A percentile compares a stretch with the other conserved stretches of the same genome.
Evolutionary conservation across 1,139 yeast genomes (phyloP).

Genomic region (Diutina neorugosa): DNA sequence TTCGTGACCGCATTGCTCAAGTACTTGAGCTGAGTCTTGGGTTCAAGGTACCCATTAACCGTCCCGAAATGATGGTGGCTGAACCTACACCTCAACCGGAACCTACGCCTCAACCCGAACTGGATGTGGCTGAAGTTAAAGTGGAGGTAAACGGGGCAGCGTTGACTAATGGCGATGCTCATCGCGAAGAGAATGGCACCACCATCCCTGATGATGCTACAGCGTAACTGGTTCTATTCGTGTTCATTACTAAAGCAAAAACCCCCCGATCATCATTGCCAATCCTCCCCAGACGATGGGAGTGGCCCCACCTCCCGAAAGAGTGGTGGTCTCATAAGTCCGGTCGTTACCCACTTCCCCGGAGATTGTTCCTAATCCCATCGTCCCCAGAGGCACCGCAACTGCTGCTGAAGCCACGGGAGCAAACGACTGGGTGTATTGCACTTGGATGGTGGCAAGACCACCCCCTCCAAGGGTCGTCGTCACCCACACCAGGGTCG

Average conservation of each 20-base stretch:
- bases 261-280: neutral
- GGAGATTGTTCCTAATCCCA: constrained; percentile 42
- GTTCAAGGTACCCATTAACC: neutral
- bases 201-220: neutral
- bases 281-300: neutral
- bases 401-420: constrained; percentile 13
- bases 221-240: too few species aligned
- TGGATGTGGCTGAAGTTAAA: neutral
- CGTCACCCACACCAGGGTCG: constrained; percentile 43
- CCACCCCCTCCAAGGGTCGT: constrained; percentile 29
- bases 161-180: neutral
- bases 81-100: neutral
- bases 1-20: neutral
- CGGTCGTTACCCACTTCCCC: constrained; percentile 48
- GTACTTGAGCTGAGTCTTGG: neutral
- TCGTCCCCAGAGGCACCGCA: constrained; percentile 14
- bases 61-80: neutral
- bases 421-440: constrained; percentile 38
- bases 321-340: constrained; percentile 24
- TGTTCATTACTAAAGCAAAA: neutral
- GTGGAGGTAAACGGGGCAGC: neutral
- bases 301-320: constrained; percentile 6
- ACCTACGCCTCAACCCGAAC: neutral
- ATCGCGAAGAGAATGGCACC: too few species aligned
- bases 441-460: constrained; percentile 25